Conservation (phyloP, 2,329 filamentous ascomycete species). For the Talaromyces rugulosus region DNA sequence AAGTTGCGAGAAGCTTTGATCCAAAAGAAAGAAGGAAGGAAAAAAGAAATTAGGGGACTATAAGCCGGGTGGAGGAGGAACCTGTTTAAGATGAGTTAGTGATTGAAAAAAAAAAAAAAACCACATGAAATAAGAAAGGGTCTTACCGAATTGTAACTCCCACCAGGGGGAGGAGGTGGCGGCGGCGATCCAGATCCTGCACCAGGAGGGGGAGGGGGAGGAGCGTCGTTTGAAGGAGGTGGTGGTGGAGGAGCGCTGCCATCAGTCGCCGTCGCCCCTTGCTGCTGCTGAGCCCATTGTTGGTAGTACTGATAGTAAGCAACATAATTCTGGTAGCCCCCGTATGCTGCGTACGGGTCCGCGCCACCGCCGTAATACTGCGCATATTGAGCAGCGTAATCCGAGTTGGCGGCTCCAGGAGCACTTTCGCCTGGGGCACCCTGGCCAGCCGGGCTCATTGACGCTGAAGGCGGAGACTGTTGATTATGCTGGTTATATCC, state of each 20-base stretch:
- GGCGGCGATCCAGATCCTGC: slow-evolving; percentile 57
- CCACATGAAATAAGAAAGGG: slow-evolving; percentile 13
- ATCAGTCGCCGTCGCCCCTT: slow-evolving; percentile 34
- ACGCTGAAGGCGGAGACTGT: slow-evolving; percentile 39
- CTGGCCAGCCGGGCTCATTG: slow-evolving; percentile 42
- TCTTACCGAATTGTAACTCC: slow-evolving; percentile 61
- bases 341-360: slow-evolving; percentile 87
- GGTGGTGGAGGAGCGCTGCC: slow-evolving; percentile 40
- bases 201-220: slow-evolving; percentile 57
- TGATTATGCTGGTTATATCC: slow-evolving; percentile 32
- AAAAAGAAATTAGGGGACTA: slow-evolving; percentile 18
- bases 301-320: slow-evolving; percentile 66
- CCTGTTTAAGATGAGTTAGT: slow-evolving; percentile 26
- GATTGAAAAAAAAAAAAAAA: neutral
- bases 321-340: slow-evolving; percentile 73
- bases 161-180: slow-evolving; percentile 52
- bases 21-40: neutral
- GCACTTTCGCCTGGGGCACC: slow-evolving; percentile 33
- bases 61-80: slow-evolving; percentile 51
- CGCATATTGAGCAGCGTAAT: slow-evolving; percentile 78
- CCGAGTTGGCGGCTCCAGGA: slow-evolving; percentile 36
- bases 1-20: neutral
- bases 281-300: slow-evolving; percentile 54
- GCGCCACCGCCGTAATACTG: slow-evolving; percentile 64
- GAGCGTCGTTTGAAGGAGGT: slow-evolving; percentile 19